Conservation (phyloP, 2,329 filamentous ascomycete species). For the Penicillium sp. region DNA sequence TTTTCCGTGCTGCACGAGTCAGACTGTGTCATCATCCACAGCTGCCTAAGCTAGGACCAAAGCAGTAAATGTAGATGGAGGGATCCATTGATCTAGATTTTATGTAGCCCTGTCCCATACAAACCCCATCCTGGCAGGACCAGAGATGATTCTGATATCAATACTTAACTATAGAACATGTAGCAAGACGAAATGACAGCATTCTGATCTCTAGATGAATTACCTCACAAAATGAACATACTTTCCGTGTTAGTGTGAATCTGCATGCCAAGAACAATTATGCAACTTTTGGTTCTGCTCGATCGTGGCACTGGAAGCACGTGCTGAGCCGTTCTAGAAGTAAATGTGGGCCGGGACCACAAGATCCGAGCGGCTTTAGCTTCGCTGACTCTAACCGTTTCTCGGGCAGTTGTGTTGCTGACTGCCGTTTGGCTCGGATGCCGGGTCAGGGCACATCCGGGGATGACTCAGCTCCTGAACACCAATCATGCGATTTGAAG, state of each 20-base stretch:
- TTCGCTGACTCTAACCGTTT: background rate
- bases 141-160: background rate
- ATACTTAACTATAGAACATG: background rate
- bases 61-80: background rate
- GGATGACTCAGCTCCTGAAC: background rate
- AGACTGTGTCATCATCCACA: background rate
- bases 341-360: slow-evolving; percentile 1
- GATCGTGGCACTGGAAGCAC: background rate
- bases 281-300: background rate
- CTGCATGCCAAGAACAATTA: background rate
- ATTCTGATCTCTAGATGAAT: background rate
- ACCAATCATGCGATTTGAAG: background rate
- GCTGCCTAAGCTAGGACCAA: background rate
- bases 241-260: background rate
- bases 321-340: slow-evolving; percentile 1
- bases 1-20: background rate
- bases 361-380: slow-evolving; percentile 2
- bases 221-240: background rate
- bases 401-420: background rate
- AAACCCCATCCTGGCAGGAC: background rate
- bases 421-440: slow-evolving; percentile 5
- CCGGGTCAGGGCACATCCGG: background rate
- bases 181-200: background rate
- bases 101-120: background rate
- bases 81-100: too few relatives aligned